A percentile compares a stretch with the other conserved stretches of the same genome.
These are phyloP conservation scores for Gnomoniopsis smithogilvyi DNA, from an alignment of 2,329 filamentous ascomycete genomes.

Conservation along the genomic window DNA sequence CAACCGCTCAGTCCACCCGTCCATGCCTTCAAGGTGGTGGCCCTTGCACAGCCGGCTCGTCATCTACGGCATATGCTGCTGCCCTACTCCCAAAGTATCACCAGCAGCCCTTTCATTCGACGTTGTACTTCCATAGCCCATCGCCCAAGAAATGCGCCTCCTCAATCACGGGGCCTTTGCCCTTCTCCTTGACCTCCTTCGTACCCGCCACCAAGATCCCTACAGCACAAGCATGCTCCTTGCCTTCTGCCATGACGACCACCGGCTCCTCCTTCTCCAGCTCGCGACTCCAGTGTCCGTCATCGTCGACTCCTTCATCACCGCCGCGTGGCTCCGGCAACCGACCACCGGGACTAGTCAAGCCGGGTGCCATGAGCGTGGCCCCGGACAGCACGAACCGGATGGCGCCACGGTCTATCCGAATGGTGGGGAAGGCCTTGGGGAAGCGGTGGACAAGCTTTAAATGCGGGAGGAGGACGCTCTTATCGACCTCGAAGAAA, in stretches of 20 bases:
- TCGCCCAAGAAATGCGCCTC: slow-evolving; percentile 92
- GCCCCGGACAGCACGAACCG: slow-evolving; percentile 93
- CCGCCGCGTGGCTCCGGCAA: slow-evolving; percentile 57
- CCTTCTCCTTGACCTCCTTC: slow-evolving; percentile 87
- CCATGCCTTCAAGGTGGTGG: too few relatives aligned
- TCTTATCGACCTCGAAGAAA: slow-evolving; percentile 81
- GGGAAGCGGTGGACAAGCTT: slow-evolving; percentile 88
- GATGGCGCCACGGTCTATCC: slow-evolving; percentile 94
- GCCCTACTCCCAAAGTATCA: neutral
- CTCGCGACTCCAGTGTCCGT: slow-evolving; percentile 61
- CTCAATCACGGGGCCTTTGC: slow-evolving; percentile 92
- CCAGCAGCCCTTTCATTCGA: slow-evolving; percentile 36
- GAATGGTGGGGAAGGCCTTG: slow-evolving; percentile 74
- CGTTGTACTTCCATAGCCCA: slow-evolving; percentile 76
- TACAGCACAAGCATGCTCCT: slow-evolving; percentile 85
- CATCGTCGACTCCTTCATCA: slow-evolving; percentile 44
- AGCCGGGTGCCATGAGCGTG: slow-evolving; percentile 90
- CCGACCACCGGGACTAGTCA: slow-evolving; percentile 79
- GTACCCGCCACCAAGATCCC: slow-evolving; percentile 82
- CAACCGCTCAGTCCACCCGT: neutral
- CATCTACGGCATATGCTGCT: neutral
- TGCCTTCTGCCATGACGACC: slow-evolving; percentile 88
- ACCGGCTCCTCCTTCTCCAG: slow-evolving; percentile 80
- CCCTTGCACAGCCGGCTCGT: neutral
- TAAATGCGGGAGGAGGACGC: slow-evolving; percentile 79